These are phyloP conservation scores for Prunus mongolica DNA, from an alignment of 306 rosid genomes.

Conservation along the genomic window DNA sequence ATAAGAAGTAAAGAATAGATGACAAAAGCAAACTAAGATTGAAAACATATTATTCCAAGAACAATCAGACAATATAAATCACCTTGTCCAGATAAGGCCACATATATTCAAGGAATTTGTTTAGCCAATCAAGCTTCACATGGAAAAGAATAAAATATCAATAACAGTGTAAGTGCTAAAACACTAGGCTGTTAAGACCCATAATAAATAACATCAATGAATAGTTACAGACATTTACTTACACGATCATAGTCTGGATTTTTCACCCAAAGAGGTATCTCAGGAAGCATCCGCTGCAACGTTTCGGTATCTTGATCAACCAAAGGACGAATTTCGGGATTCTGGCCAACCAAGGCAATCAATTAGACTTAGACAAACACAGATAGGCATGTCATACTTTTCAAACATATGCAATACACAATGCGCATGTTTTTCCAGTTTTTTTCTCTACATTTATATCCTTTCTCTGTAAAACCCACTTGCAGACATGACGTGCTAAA, in stretches of 20 bases:
- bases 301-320: slow-evolving; percentile 61
- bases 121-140: slow-evolving; percentile 79
- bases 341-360: slow-evolving; percentile 34
- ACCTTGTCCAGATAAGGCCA: slow-evolving; percentile 99
- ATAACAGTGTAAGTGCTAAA: neutral
- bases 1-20: neutral
- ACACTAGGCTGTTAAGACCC: slow-evolving; percentile 4
- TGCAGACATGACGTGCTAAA: neutral
- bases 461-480: neutral
- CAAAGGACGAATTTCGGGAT: slow-evolving; percentile 59
- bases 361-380: slow-evolving; percentile 3
- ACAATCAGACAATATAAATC: neutral
- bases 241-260: slow-evolving; percentile 93
- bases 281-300: slow-evolving; percentile 75
- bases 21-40: neutral
- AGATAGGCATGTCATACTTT: neutral
- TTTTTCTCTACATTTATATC: neutral
- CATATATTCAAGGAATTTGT: slow-evolving; percentile 69
- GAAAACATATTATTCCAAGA: neutral
- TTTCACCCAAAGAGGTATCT: slow-evolving; percentile 91
- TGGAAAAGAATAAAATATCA: slow-evolving; percentile 2
- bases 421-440: too few species aligned
- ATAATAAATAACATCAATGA: neutral
- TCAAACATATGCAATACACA: neutral
- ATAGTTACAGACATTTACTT: slow-evolving; percentile 14